phyloP scores from a whole-genome alignment of 2,329 filamentous ascomycete genomes.

The Parastagonospora nodorum region DNA sequence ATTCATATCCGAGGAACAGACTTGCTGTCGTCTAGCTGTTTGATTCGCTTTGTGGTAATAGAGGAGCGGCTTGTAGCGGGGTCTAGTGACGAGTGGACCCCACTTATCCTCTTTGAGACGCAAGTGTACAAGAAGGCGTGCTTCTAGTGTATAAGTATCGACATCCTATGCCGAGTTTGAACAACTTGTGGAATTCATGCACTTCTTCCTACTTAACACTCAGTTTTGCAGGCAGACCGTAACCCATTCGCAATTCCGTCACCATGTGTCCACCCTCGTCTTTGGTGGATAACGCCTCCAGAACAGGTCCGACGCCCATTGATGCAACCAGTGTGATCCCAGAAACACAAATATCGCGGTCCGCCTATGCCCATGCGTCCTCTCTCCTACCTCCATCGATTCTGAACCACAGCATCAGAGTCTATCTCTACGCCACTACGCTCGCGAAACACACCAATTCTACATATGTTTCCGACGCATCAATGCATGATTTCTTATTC shows the following conservation, averaged over 20 bases:
- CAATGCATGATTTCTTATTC: constrained; percentile 54
- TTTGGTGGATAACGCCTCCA: not conserved
- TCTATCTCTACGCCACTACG: constrained; percentile 65
- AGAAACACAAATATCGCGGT: constrained; percentile 51
- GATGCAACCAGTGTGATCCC: constrained; percentile 43
- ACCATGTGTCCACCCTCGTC: not conserved
- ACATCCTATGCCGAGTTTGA: not conserved
- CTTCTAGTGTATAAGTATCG: not conserved
- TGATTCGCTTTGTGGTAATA: no score
- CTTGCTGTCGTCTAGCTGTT: no score
- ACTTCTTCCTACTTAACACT: not conserved
- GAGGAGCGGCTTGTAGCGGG: not conserved
- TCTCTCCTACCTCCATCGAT: constrained; percentile 59
- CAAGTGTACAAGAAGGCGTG: constrained; percentile 5
- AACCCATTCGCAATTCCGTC: not conserved
- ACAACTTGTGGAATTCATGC: not conserved
- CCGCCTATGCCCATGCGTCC: constrained; percentile 57
- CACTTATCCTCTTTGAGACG: not conserved
- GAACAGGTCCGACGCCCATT: not conserved
- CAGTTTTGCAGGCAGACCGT: not conserved
- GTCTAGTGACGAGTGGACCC: not conserved
- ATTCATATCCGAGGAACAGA: no score
- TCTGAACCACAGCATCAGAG: constrained; percentile 72
- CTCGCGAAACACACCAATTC: constrained; percentile 35
- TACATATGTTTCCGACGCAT: constrained; percentile 36